Conservation (phyloP, 2,329 filamentous ascomycete species). For the Ilyonectria mors-panacis region DNA sequence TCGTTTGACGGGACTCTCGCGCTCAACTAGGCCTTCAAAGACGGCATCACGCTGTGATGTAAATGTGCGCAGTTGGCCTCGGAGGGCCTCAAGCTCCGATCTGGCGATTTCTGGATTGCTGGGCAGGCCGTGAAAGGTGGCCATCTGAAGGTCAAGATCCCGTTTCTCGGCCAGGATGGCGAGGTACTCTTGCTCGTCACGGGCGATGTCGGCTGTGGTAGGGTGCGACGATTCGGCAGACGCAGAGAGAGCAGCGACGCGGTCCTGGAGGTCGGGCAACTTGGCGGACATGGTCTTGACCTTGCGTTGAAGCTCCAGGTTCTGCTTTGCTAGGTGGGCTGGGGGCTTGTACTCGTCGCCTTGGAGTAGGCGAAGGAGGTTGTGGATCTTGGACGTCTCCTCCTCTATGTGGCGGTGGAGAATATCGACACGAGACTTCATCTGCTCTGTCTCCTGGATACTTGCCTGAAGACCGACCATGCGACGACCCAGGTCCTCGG, state of each 20-base stretch:
- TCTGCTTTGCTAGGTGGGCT: constrained; percentile 75
- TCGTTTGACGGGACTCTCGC: constrained; percentile 68
- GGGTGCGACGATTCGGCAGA: constrained; percentile 56
- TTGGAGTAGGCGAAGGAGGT: constrained; percentile 60
- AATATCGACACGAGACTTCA: constrained; percentile 66
- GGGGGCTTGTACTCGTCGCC: constrained; percentile 67
- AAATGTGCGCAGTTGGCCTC: constrained; percentile 73
- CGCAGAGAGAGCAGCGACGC: constrained; percentile 60
- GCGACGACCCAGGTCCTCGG: constrained; percentile 64
- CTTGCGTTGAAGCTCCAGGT: constrained; percentile 80
- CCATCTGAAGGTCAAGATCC: constrained; percentile 73
- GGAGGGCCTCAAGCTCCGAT: constrained; percentile 77
- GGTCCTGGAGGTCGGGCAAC: constrained; percentile 73
- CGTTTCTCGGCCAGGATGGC: constrained; percentile 71
- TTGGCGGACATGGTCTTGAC: constrained; percentile 77
- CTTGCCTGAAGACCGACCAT: constrained; percentile 71
- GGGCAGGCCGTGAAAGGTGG: constrained; percentile 79
- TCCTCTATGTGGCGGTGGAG: constrained; percentile 70
- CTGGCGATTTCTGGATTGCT: constrained; percentile 79
- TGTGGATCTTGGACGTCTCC: constrained; percentile 61
- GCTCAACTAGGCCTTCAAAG: constrained; percentile 81
- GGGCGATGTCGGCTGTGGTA: constrained; percentile 70
- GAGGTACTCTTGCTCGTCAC: constrained; percentile 72
- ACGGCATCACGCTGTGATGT: constrained; percentile 77
- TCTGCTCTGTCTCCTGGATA: constrained; percentile 69